Conservation (phyloP, 2,329 filamentous ascomycete species). For the Colletotrichum cordylinicola region DNA sequence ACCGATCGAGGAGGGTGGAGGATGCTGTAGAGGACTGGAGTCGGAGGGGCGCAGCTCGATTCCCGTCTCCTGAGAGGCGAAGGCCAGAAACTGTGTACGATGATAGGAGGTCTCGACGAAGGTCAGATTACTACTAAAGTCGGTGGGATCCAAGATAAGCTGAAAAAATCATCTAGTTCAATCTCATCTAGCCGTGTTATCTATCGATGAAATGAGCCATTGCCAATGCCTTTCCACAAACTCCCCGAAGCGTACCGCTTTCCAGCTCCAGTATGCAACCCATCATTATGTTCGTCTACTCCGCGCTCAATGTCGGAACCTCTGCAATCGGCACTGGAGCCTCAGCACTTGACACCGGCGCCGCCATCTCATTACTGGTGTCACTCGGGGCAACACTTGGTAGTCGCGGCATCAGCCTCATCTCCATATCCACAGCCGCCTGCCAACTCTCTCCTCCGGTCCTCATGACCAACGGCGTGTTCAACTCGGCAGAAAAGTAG, state of each 20-base stretch:
- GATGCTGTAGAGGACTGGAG: constrained; percentile 10
- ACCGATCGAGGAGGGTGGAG: background rate
- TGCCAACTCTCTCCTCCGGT: constrained; percentile 61
- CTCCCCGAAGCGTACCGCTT: background rate
- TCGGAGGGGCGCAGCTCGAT: background rate
- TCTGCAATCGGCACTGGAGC: background rate
- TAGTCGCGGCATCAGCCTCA: background rate
- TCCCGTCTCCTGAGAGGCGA: background rate
- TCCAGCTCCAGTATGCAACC: background rate
- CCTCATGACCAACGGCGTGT: constrained; percentile 66
- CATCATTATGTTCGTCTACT: constrained; percentile 17
- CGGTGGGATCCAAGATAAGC: background rate
- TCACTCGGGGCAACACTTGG: background rate
- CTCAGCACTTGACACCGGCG: background rate
- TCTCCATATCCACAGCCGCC: constrained; percentile 22
- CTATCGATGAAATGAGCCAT: background rate
- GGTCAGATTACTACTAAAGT: background rate
- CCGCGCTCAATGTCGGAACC: background rate
- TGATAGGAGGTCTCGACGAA: constrained; percentile 1
- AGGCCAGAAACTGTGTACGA: background rate
- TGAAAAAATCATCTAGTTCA: background rate
- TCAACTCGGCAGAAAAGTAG: constrained; percentile 72
- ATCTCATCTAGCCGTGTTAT: background rate
- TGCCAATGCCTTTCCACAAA: background rate
- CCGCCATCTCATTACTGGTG: background rate